Evolutionary conservation across 495 filamentous ascomycete species (phyloP), one percentile per base, ranked within the genome.

Genomic region (Pseudotulostoma volvatum): DNA sequence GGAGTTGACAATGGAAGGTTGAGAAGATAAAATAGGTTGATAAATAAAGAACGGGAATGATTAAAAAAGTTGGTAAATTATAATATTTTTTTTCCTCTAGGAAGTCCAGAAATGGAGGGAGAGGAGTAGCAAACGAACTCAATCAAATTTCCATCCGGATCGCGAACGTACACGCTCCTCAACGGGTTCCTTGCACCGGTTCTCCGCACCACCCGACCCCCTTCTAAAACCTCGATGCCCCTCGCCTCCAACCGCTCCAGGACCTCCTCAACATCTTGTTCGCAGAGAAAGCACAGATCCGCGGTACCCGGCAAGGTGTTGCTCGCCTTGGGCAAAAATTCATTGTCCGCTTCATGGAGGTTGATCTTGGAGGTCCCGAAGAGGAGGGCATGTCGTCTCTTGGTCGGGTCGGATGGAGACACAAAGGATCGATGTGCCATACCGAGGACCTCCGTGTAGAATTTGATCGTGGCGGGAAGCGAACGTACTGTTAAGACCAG

Each of bases 321-420:
- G 11, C 51, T 49, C 2, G 70, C 68, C 45, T 69, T 71, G 9
- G 68, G 70, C 41, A 70, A 67, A 40, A 70, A 71, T 40, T 74
- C 68, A 43, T 59, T 64, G 34, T 66, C 67, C 1, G 50, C 44
- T 38, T 63, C 49, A 40, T 74, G 70, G 1, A 74, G 58, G 41
- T 74, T 74, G 38, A 74, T 70, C 41, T 74, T 72, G 34, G 71
- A 66, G 3, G 32, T 47, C 9, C 67, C 70, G 40, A 72, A 72
- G 3, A 59, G 39, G 1, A 74, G 52, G 8, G 67, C 66, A 45
- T 71, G 60, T 14, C 69, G 58, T 18, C 53, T 54, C 21, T 61
- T 51, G 13, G 53, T 37, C 4, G 52, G 50, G 36, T 54, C 53
- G 18, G 42, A 37, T 14, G 52, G 50, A 3, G 60, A 59, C 2